Base-by-base conservation (phyloP, 164 flowering plant species). In the Platanus orientalis region DNA sequence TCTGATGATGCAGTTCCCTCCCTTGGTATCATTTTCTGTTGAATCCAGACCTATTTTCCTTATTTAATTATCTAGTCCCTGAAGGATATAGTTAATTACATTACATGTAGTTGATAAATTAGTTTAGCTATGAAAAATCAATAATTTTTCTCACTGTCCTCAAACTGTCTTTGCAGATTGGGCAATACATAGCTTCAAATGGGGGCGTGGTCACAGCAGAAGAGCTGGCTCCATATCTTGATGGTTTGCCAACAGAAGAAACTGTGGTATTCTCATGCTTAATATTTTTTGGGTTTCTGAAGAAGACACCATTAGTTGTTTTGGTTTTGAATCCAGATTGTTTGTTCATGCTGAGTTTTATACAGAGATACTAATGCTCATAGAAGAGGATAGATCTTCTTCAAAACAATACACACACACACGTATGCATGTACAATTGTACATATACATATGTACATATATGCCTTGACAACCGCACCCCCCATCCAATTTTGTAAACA, bases 151-250 rank as follows among this genome's bases (percentile, higher is more conserved):
- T 62, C 28, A 47, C 48, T 21, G 20, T 27, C 44, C 25, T 53
- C 27, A 16, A 65, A 62, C 30, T 55, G 25, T 69, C 1, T 16
- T 62, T 76, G 76, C 83, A 95, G 99, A 90, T 95, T 68, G 99
- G 99, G 17, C 79, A 90, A 62, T 88, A 89, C 67, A 88, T 95
- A 70, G 49, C 94, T 53, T 79, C 96, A 51, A 86, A 87, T 77
- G 99, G 97, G 54, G 97, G 97, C 28, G 96, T 88, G 63, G 88
- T 95, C 53, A 71, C 99, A 36, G 94, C 96, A 52, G 97, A 95
- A 79, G 99, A 95, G 81, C 88, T 95, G 74, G 97, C 99, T 54
- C 99, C 99, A 30, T 95, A 81, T 84, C 94, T 95, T 71, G 99
- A 95, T 83, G 73, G 89, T 57, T 65, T 74, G 53, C 70, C 78